These are phyloP conservation scores for Solanum hybrid DNA, from an alignment of 305 asterid genomes.

Conservation along the genomic window DNA sequence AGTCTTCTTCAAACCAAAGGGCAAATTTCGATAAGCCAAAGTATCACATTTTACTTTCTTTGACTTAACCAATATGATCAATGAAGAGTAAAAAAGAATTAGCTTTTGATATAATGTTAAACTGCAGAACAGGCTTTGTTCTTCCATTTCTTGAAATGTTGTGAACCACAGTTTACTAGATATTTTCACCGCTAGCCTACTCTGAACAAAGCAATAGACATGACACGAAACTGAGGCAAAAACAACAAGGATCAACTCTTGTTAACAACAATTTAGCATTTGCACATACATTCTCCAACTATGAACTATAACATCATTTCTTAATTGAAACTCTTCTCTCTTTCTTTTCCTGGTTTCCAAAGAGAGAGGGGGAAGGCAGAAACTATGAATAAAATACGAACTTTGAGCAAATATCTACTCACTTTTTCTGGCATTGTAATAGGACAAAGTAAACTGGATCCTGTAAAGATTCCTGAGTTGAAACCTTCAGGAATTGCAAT, in stretches of 20 bases:
- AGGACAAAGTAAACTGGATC: slow-evolving; percentile 77
- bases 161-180: background rate
- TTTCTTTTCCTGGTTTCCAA: background rate
- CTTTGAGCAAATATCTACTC: slow-evolving; percentile 10
- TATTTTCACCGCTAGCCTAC: background rate
- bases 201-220: background rate
- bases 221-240: background rate
- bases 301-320: background rate
- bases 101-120: background rate
- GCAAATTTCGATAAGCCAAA: background rate
- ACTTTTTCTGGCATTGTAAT: slow-evolving; percentile 41
- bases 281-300: background rate
- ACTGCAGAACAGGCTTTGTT: background rate
- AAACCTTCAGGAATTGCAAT: slow-evolving; percentile 49
- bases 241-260: background rate
- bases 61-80: background rate
- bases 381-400: background rate
- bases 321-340: background rate
- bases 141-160: background rate
- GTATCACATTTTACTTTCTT: background rate
- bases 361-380: background rate
- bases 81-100: background rate
- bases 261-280: background rate
- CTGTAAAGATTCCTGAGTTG: slow-evolving; percentile 53
- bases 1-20: background rate